Evolutionary conservation across 1,284 basidiomycete genomes (phyloP), one percentile per base, ranked within the genome.

Genomic region (Boletus sp.): DNA sequence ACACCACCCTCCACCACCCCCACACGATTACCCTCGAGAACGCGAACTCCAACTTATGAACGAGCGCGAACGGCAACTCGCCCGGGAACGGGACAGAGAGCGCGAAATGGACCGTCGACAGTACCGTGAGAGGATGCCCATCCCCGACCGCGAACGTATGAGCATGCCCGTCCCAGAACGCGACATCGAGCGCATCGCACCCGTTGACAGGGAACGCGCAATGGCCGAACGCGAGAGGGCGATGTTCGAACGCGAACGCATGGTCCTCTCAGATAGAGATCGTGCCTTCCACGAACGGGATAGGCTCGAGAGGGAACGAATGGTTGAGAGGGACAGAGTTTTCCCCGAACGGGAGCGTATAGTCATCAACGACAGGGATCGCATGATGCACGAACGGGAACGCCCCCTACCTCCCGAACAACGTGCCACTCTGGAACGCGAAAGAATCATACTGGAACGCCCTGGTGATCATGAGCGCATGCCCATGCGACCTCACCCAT

Each of bases 81-180:
- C 58, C 1, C 65, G 69, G 63, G 71, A 73, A 51, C 62, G 65
- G 8, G 73, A 73, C 9, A 62, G 65, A 22, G 66, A 69, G 7
- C 66, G 67, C 50, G 69, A 70, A 35, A 62, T 68, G 46, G 70
- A 64, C 22, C 66, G 64, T 42, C 69, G 69, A 51, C 68, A 68
- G 35, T 64, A 66, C 45, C 63, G 62, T 37, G 69, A 73, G 31
- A 65, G 68, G 47, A 51, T 72, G 16, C 41, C 69, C 6, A 37
- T 68, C 5, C 39, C 50, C 9, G 67, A 72, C 11, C 65, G 70
- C 35, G 67, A 73, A 57, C 61, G 67, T 35, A 63, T 68, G 29
- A 56, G 59, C 7, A 60, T 69, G n/a, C 46, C 66, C 7, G 36
- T 61, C 15, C 56, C 66, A 55, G 57, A 69, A 49, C 64, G 67